Base-by-base conservation (phyloP, 306 rosid species). In the Lathyrus sativus region DNA sequence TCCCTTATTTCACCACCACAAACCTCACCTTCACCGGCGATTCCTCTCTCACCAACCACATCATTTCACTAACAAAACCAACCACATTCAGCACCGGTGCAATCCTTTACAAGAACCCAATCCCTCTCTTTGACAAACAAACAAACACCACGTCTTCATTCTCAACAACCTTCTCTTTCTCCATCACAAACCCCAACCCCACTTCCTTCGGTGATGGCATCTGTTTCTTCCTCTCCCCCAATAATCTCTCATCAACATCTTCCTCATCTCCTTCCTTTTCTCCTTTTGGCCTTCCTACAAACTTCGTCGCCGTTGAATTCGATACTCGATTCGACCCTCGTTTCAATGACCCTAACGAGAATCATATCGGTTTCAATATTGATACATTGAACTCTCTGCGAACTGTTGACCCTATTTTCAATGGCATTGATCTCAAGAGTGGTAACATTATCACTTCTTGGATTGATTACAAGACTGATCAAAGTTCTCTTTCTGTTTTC, bases 11-110 rank as follows among this genome's bases (percentile, higher is more conserved):
- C 83, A 74, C 63, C 3, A 71, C 84, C 83, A 80, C 84, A 62
- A 86, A 86, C 85, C 74, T 91, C 63, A 86, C 89, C 18, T 85
- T 91, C 48, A 72, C 85, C 17, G 96, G 96, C 38, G 91, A 86
- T 71, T 88, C 97, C 15, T 76, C 82, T 28, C 85, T 91, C 76
- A 76, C 88, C 8, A 84, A 85, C 43, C 89, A 89, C 44, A 58
- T 80, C 6, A 41, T 91, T 9, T 87, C 89, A 3, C 85, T 88
- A 61, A 88, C 96, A 4, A 59, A 66, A 9, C 74, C 65, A 44
- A 76, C 79, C 22, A 80, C 85, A 3, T 85, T 92, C 1, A 78
- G 85, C 65, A 72, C 87, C 14, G 96, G 97, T 24, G 31, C 89
- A 1, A 62, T 79, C 0, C 31, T 85, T 19, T 86, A 81, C 81